These are phyloP conservation scores for Somion occarium DNA, from an alignment of 1,284 basidiomycete species.

Conservation along the genomic window DNA sequence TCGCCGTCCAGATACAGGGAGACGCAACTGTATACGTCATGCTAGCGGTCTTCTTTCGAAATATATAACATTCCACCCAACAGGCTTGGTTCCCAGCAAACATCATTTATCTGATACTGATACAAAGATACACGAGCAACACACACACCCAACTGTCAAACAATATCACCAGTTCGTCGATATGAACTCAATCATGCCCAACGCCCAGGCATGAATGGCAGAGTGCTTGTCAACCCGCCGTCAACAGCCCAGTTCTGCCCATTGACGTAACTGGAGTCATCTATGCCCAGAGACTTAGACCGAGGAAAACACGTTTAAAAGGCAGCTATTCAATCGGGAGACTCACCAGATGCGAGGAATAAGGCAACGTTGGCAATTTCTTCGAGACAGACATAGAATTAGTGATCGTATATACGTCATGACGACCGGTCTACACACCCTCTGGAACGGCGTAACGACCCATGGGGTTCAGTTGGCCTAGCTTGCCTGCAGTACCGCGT, in stretches of 20 bases:
- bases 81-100: no score
- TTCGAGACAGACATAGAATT: conserved; percentile 19
- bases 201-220: conserved; percentile 68
- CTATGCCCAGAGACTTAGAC: no score
- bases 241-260: conserved; percentile 87
- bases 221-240: conserved; percentile 75
- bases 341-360: conserved; percentile 82
- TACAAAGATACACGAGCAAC: no score
- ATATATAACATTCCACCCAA: no score
- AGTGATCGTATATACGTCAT: background rate
- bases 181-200: conserved; percentile 40
- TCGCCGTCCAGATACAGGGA: no score
- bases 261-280: conserved; percentile 91
- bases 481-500: conserved; percentile 67
- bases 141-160: no score
- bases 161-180: no score
- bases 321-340: conserved; percentile 9
- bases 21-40: no score
- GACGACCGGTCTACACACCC: conserved; percentile 38
- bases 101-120: no score
- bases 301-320: no score
- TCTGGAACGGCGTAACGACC: conserved; percentile 76
- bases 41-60: no score
- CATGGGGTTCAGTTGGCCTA: conserved; percentile 85
- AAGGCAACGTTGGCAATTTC: conserved; percentile 83